Evolutionary conservation across 306 rosid genomes (phyloP), one percentile per base, ranked within the genome.

Genomic region (Astragalus glycyphyllos): DNA sequence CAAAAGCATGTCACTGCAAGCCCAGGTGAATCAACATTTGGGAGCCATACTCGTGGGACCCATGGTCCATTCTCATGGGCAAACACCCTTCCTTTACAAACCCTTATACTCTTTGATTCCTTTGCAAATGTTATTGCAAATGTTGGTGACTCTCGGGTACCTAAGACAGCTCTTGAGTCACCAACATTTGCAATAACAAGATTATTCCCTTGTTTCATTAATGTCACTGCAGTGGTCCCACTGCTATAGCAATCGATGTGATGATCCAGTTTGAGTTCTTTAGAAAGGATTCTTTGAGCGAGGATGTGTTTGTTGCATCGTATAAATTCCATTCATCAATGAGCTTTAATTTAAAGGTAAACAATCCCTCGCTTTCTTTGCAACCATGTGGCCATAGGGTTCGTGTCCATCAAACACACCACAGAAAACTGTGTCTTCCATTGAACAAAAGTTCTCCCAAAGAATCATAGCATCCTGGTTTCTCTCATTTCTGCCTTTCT

Each of bases 351-450:
- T 90, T 56, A 87, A 69, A 63, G 98, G 98, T 29, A 90, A 84
- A 46, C 82, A 81, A 74, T 92, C 92, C 68, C 97, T 88, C 16
- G 90, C 91, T 80, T 85, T 88, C 85, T 78, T 93, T 6, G 98
- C 88, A 72, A 93, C 86, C 81, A 65, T 13, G 71, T 90, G 98
- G 20, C 98, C 98, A 73, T 17, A 11, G 15, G 96, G 98, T 69
- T 97, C 98, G n/a, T 93, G 98, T 2, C 98, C 98, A 78, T 93
- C 98, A 68, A 93, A 93, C 40, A 90, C 93, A 55, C 96, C 98
- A 58, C 98, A 92, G 35, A 92, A 87, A 8, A 82, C 72, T 4
- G 83, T 56, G 58, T 80, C 90, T 7, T 71, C 69, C 67, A 59
- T 83, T 9, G 85, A 81, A 31, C 87, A 76, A 46, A 93, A 88